Conservation (phyloP, 805 yeast genomes). For the Starmerella tilneyi region DNA sequence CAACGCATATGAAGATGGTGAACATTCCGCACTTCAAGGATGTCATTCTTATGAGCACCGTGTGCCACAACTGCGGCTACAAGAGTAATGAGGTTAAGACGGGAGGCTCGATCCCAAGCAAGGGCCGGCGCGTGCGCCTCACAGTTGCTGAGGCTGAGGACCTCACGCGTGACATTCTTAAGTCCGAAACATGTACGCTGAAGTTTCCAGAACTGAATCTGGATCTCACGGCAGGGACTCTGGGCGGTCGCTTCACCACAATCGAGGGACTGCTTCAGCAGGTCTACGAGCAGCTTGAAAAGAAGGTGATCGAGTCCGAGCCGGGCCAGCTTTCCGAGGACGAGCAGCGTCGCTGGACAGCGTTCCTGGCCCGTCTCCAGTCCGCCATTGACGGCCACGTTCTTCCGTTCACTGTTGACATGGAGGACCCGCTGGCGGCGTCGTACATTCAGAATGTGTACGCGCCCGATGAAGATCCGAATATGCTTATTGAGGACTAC, state of each 20-base stretch:
- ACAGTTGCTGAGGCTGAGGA: constrained; percentile 83
- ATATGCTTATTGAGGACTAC: constrained; percentile 81
- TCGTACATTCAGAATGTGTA: constrained; percentile 96
- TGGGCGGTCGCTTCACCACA: constrained; percentile 97
- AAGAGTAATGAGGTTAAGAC: constrained; percentile 97
- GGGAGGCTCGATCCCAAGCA: constrained; percentile 88
- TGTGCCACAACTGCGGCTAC: constrained; percentile 86
- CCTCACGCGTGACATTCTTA: constrained; percentile 84
- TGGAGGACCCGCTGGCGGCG: constrained; percentile 93
- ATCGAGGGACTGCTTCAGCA: constrained; percentile 85
- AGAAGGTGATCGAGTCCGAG: constrained; percentile 72
- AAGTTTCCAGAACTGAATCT: constrained; percentile 76
- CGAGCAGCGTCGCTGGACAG: constrained; percentile 71
- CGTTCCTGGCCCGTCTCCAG: constrained; percentile 62
- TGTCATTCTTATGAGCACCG: constrained; percentile 91
- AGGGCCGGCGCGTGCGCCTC: constrained; percentile 66
- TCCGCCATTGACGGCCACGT: constrained; percentile 72
- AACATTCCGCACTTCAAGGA: constrained; percentile 97
- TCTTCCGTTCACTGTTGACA: constrained; percentile 62
- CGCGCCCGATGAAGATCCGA: constrained; percentile 97
- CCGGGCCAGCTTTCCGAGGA: constrained; percentile 83
- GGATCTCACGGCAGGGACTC: constrained; percentile 89
- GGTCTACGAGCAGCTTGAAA: constrained; percentile 78
- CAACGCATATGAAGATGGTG: constrained; percentile 92
- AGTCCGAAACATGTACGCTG: constrained; percentile 87